Base-by-base conservation (phyloP, 306 rosid genomes). In the Prinsepia uniflora region DNA sequence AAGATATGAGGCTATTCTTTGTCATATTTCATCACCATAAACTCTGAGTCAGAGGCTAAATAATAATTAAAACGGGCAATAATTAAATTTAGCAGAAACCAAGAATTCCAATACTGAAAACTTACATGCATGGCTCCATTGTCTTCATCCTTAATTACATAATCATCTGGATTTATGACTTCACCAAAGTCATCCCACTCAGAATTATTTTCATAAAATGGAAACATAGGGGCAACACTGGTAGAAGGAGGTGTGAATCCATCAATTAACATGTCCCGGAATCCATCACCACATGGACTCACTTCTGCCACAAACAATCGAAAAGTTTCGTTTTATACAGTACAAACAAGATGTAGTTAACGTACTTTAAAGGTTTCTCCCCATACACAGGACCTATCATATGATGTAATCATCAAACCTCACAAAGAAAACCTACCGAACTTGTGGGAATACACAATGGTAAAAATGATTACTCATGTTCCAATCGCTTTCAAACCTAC, bases 121-220 rank as follows among this genome's bases (percentile, higher is more conserved):
- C 92, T 84, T 49, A 89, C 99, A 75, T 75, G 85, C 82, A 82
- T 82, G 46, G 85, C 70, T 57, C 82, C 70, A 68, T 75, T 87
- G 86, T 91, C 99, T 76, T 89, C 96, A 68, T 89, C 99, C 82
- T 89, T 94, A 58, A 94, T 90, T 52, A 89, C 97, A 80, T 90
- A 94, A 86, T 89, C 96, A 67, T 94, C 99, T n/a, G 99, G 99
- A 80, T 94, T 91, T 81, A 94, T 94, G 56, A 94, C 95, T 80
- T 91, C 97, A 49, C 99, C 97, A 84, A 87, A 91, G 80, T 94
- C 99, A 80, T 89, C 97, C 99, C 97, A 94, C 71, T 91, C 97
- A 6, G 80, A 77, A 40, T 85, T 75, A 76, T 85, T 94, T 70
- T 91, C 97, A 50, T 77, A 90, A 72, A 71, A 90, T 68, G 99